Evolutionary conservation across 2,329 filamentous ascomycete genomes (phyloP), one percentile per base, ranked within the genome.

Genomic region (Amesomyces nigricolor): DNA sequence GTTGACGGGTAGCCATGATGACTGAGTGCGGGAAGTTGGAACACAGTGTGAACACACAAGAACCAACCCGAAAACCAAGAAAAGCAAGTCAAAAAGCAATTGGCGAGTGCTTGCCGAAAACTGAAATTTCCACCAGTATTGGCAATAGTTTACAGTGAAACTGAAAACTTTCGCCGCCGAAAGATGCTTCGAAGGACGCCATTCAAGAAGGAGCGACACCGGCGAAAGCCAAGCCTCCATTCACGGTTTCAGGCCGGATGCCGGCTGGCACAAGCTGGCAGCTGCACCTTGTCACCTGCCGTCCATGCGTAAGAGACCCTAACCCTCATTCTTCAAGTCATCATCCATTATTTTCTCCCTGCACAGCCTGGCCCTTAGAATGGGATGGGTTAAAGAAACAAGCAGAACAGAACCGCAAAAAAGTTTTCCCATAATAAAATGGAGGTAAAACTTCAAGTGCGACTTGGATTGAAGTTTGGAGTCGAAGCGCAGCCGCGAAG

Each of bases 1-100:
- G 62, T 37, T 51, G 57, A 10, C 63, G 61, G 49, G 57, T 55
- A n/a, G 61, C 58, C 62, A 64, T 64, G 44, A 26, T 17, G 22
- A 11, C 13, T 4, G 37, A 9, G 32, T 17, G 30, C n/a, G 3
- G 17, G 32, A 48, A 32, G 7, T 13, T 35, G 32, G 11, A n/a
- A 51, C 29, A 35, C 30, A 43, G 37, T 26, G 11, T 39, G 46
- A 26, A 16, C 45, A 47, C 13, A 11, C 13, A 16, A 22, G 19
- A 26, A 29, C 2, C n/a, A 1, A 29, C 10, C 10, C 3, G 17
- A 4, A 16, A 44, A 35, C 8, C 9, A 32, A 35, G 16, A 38
- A 44, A 11, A 32, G 47, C 3, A 40, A 47, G 44, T n/a, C 16
- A 26, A 26, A 26, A 7, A 44, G 5, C 43, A 30, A 14, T n/a